Evolutionary conservation across 2,329 filamentous ascomycete genomes (phyloP).

Genomic region (Pochonia chlamydosporia): DNA sequence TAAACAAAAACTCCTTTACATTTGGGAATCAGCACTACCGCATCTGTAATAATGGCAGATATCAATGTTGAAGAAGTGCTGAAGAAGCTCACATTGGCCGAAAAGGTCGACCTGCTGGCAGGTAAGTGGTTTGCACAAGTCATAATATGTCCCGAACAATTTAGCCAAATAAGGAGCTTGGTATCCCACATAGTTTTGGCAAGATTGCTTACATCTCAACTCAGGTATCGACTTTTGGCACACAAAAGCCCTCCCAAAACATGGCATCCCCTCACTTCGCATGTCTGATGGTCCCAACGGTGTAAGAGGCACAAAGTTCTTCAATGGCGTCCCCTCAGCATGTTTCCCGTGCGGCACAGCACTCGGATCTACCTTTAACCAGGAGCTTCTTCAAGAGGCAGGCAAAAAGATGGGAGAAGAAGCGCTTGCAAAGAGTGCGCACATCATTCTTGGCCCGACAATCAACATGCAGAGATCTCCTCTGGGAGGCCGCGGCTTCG

Average conservation of each 20-base stretch:
- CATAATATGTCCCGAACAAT: background rate
- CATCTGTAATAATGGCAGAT: conserved; percentile 35
- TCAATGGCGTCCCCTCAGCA: conserved; percentile 55
- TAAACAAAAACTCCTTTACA: too few relatives aligned
- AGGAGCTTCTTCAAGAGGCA: conserved; percentile 42
- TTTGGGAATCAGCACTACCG: too few relatives aligned
- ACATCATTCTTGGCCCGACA: conserved; percentile 54
- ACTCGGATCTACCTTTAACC: conserved; percentile 53
- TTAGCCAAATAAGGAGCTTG: too few relatives aligned
- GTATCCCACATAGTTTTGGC: background rate
- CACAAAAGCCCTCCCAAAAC: conserved; percentile 52
- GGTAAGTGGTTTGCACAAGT: conserved; percentile 26
- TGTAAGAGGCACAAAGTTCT: conserved; percentile 62
- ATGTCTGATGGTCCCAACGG: conserved; percentile 67
- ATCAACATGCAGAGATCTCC: conserved; percentile 58
- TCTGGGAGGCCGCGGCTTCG: conserved; percentile 55
- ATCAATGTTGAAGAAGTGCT: conserved; percentile 49
- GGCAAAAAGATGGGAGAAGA: conserved; percentile 48
- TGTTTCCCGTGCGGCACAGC: conserved; percentile 56
- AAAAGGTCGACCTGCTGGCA: conserved; percentile 49
- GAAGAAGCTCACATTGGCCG: conserved; percentile 44
- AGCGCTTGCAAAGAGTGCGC: conserved; percentile 50
- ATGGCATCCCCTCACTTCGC: conserved; percentile 58
- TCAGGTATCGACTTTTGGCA: conserved; percentile 65
- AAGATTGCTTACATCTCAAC: background rate